Evolutionary conservation across 2,329 filamentous ascomycete genomes (phyloP).

Genomic region (Diaporthe capsici): DNA sequence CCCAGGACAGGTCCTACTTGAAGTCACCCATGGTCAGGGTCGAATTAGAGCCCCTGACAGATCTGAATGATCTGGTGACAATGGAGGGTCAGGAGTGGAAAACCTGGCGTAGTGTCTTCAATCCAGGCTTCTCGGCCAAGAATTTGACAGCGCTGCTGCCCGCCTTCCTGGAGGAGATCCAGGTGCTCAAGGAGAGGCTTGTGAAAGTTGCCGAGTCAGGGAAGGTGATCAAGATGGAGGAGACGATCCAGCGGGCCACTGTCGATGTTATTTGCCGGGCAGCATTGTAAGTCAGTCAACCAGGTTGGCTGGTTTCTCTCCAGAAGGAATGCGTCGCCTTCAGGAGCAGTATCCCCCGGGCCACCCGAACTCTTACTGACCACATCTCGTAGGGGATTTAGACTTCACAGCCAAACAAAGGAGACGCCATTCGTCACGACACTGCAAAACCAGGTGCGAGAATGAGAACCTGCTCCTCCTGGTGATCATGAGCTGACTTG

Average conservation of each 20-base stretch:
- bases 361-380: not conserved
- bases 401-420: slow-evolving; percentile 41
- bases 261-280: slow-evolving; percentile 48
- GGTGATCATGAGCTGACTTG: not conserved
- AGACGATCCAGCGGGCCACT: slow-evolving; percentile 14
- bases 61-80: slow-evolving; percentile 52
- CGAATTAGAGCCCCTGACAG: slow-evolving; percentile 50
- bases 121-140: slow-evolving; percentile 54
- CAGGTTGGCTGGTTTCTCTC: not conserved
- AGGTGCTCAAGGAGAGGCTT: slow-evolving; percentile 37
- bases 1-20: slow-evolving; percentile 49
- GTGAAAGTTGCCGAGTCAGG: not conserved
- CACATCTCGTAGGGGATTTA: slow-evolving; percentile 19
- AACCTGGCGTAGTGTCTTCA: slow-evolving; percentile 52
- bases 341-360: not conserved
- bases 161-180: slow-evolving; percentile 40
- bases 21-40: slow-evolving; percentile 49
- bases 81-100: slow-evolving; percentile 57
- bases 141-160: slow-evolving; percentile 54
- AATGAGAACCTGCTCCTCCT: not conserved
- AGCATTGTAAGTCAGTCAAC: slow-evolving; percentile 46
- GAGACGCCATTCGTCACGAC: slow-evolving; percentile 37
- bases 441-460: slow-evolving; percentile 33
- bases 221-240: slow-evolving; percentile 33
- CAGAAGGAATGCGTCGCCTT: not conserved